Percentiles rank a stretch among this genome's conserved stretches.
Evolutionary conservation across 108 stramenopile species (phyloP).

Genomic region (Seminavis robusta): DNA sequence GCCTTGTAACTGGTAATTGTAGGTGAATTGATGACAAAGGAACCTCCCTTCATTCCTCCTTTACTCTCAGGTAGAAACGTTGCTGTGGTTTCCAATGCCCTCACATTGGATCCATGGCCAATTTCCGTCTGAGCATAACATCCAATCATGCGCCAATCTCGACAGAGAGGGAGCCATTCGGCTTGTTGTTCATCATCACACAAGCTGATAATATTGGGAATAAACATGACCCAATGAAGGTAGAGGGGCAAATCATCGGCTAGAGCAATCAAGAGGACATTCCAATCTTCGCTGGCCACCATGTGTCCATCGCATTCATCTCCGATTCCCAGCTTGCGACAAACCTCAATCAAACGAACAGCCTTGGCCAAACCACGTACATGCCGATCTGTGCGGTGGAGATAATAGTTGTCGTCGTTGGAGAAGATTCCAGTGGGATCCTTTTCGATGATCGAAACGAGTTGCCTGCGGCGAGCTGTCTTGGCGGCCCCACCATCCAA

Average conservation of each 20-base stretch:
- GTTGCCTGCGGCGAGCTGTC: constrained; percentile 53
- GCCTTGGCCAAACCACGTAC: constrained; percentile 76
- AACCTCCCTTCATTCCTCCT: constrained; percentile 57
- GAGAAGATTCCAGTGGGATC: constrained; percentile 66
- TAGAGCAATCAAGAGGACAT: constrained; percentile 48
- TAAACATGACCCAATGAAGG: constrained; percentile 93
- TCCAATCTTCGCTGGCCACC: constrained; percentile 49
- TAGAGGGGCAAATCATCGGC: constrained; percentile 78
- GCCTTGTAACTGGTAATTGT: constrained; percentile 88
- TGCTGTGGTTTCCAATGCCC: constrained; percentile 94
- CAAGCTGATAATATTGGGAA: constrained; percentile 78
- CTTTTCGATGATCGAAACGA: constrained; percentile 58
- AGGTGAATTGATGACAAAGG: constrained; percentile 85
- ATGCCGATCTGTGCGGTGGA: constrained; percentile 82
- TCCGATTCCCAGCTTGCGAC: constrained; percentile 71
- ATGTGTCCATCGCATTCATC: constrained; percentile 55
- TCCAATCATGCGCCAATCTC: constrained; percentile 92
- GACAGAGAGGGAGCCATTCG: constrained; percentile 87
- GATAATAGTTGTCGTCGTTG: constrained; percentile 72
- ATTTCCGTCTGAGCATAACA: constrained; percentile 96
- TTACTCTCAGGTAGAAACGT: constrained; percentile 77
- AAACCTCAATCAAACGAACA: constrained; percentile 75
- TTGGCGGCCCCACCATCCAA: constrained; percentile 53
- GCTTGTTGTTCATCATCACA: constrained; percentile 89
- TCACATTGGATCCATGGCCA: constrained; percentile 90